Percentiles rank a stretch among this genome's conserved stretches.
Evolutionary conservation across 2,329 filamentous ascomycete genomes (phyloP).

Genomic region (Emmonsiellopsis sp.): DNA sequence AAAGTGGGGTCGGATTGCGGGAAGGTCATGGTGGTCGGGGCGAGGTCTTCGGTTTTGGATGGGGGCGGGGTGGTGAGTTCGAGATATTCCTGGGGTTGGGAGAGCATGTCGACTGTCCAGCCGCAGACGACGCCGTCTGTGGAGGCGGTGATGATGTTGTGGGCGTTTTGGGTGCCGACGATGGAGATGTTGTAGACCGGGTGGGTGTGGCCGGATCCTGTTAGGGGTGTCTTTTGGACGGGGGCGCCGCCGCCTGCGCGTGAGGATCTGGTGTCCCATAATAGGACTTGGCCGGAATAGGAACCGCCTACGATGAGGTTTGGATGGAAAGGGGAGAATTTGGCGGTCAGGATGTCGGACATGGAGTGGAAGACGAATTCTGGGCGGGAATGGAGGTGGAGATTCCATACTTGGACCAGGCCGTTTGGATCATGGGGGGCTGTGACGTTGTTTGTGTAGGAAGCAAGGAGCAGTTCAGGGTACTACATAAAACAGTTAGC

Average conservation of each 20-base stretch:
- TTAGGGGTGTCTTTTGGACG: slow-evolving; percentile 91
- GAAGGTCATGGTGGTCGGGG: slow-evolving; percentile 89
- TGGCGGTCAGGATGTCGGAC: slow-evolving; percentile 88
- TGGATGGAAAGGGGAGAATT: slow-evolving; percentile 97
- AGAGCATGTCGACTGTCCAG: slow-evolving; percentile 97
- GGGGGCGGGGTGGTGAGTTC: slow-evolving; percentile 78
- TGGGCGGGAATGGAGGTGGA: slow-evolving; percentile 84
- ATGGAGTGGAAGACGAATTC: slow-evolving; percentile 97
- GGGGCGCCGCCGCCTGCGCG: slow-evolving; percentile 58
- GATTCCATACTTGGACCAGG: slow-evolving; percentile 92
- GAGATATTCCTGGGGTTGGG: slow-evolving; percentile 88
- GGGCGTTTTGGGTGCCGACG: slow-evolving; percentile 95
- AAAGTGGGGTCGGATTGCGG: slow-evolving; percentile 93
- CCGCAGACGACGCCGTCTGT: slow-evolving; percentile 95
- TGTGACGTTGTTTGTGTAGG: slow-evolving; percentile 94
- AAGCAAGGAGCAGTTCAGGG: slow-evolving; percentile 81
- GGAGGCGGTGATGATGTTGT: slow-evolving; percentile 95
- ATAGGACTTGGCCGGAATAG: slow-evolving; percentile 89
- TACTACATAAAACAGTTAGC: slow-evolving; percentile 41
- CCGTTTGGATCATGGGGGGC: slow-evolving; percentile 91
- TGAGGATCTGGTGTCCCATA: slow-evolving; percentile 92
- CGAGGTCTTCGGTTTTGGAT: slow-evolving; percentile 86
- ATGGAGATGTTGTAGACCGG: slow-evolving; percentile 93
- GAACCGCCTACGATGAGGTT: slow-evolving; percentile 93
- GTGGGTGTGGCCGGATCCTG: slow-evolving; percentile 89